Base-by-base conservation (phyloP, 371 early-diverging fungal genomes). In the Dipsacomyces acuminosporus region DNA sequence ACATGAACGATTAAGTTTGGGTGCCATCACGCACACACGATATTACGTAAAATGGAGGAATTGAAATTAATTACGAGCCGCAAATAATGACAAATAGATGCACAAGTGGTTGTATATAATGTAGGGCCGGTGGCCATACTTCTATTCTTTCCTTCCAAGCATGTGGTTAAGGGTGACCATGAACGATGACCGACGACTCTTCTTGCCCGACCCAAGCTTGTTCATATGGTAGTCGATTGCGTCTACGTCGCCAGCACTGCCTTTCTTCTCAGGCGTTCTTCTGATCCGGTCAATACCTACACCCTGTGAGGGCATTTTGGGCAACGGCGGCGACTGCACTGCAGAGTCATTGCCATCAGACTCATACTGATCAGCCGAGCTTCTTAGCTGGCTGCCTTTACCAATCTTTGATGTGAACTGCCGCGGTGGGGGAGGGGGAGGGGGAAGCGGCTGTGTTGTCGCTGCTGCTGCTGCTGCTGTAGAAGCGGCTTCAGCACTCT, bases 121-220 rank as follows among this genome's bases (percentile, higher is more conserved):
- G 11, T 30, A 30, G 5, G 30, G 30, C 11, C 7, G 30, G 30
- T 30, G 30, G 30, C 5, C 30, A 30, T 30, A 11, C 30, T 5
- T 30, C 30, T 26, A 67, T 4, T 67, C 64, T 14, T 64, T 69
- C 17, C 64, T 54, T 18, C 70, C 70, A 20, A 69, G 64, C 56
- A 69, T 69, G 40, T 47, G 50, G 70, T 51, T 63, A 21, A 69
- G 54, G 4, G 70, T 69, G 4, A 64, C 47, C 70, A 69, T 63
- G 34, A 69, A 59, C 33, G 70, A 69, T 6, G 64, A 59, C 17
- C 70, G 70, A 0, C 70, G 51, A 25, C 59, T 44, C 38, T 69
- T 69, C 18, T 48, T 45, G 19, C 50, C 54, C 7, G 60, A 46
- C 17, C 49, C 46, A 7, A 63, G 55, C 5, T 59, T 54, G 11